Percentiles rank a stretch among this genome's conserved stretches.
These are phyloP conservation scores for Saccharomycopsis sp. DNA, from an alignment of 805 yeast species.

Conservation along the genomic window DNA sequence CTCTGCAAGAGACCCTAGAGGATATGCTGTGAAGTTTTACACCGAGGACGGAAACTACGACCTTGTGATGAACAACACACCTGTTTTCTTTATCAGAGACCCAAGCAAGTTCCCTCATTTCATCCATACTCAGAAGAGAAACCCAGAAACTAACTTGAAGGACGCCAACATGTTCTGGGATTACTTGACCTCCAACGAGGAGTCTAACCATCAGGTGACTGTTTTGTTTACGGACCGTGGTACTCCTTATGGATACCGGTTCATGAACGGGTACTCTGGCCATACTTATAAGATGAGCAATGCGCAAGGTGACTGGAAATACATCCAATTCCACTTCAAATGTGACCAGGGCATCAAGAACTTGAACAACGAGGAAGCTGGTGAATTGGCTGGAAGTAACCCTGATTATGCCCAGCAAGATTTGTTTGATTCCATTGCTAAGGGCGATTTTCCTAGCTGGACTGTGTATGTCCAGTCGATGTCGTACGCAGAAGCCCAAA, in stretches of 20 bases:
- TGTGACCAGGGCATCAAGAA: conserved; percentile 55
- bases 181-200: conserved; percentile 66
- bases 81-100: conserved; percentile 77
- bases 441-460: conserved; percentile 79
- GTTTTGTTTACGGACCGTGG: conserved; percentile 75
- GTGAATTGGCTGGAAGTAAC: conserved; percentile 59
- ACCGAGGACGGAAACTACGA: conserved; percentile 65
- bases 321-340: conserved; percentile 71
- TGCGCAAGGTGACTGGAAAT: conserved; percentile 67
- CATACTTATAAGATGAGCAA: conserved; percentile 80
- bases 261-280: conserved; percentile 81
- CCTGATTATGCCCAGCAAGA: conserved; percentile 83
- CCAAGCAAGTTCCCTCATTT: conserved; percentile 79
- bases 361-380: conserved; percentile 61
- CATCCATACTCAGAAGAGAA: conserved; percentile 77
- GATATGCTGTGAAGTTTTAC: conserved; percentile 57
- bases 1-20: conserved; percentile 64
- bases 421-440: conserved; percentile 69
- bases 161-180: conserved; percentile 85
- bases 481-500: conserved; percentile 75
- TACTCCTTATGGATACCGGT: conserved; percentile 68
- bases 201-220: conserved; percentile 69
- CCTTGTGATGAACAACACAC: conserved; percentile 72
- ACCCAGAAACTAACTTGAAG: conserved; percentile 66
- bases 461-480: conserved; percentile 78